Evolutionary conservation across 495 filamentous ascomycete genomes (phyloP).

Genomic region (Penicillium egyptiacum): DNA sequence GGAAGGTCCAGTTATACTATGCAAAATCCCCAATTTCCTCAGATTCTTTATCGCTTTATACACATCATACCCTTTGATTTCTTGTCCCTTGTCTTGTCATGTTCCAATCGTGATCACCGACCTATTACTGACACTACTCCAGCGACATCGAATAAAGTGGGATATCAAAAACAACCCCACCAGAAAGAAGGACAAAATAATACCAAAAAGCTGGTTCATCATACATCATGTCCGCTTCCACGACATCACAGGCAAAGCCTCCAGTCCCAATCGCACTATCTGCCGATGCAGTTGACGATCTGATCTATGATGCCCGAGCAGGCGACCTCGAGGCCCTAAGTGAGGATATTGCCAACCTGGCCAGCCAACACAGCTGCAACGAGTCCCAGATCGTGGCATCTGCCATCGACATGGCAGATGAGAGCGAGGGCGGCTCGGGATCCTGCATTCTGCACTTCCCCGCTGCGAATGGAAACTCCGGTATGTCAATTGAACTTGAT

Average conservation of each 20-base stretch:
- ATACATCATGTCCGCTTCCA: conserved; percentile 18
- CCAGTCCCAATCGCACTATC: conserved; percentile 48
- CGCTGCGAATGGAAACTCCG: conserved; percentile 79
- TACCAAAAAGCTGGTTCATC: conserved; percentile 3
- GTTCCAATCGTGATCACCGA: neutral
- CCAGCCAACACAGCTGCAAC: conserved; percentile 51
- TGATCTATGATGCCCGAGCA: conserved; percentile 77
- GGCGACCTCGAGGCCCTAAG: conserved; percentile 71
- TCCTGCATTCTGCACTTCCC: conserved; percentile 76
- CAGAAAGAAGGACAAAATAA: conserved; percentile 2
- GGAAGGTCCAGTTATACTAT: neutral
- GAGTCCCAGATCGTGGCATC: conserved; percentile 59
- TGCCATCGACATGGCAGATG: conserved; percentile 67
- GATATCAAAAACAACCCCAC: conserved; percentile 9
- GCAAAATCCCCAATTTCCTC: neutral
- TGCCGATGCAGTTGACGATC: conserved; percentile 80
- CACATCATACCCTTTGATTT: neutral
- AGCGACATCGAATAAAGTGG: conserved; percentile 9
- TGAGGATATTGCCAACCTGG: conserved; percentile 56
- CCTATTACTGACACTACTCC: conserved; percentile 11
- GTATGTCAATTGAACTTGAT: conserved; percentile 44
- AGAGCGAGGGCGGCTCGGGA: conserved; percentile 56
- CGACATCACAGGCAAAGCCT: conserved; percentile 30
- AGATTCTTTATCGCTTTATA: neutral
- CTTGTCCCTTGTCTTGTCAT: neutral